Evolutionary conservation across 1,139 yeast genomes (phyloP).

Genomic region (Nadsonia commutata): DNA sequence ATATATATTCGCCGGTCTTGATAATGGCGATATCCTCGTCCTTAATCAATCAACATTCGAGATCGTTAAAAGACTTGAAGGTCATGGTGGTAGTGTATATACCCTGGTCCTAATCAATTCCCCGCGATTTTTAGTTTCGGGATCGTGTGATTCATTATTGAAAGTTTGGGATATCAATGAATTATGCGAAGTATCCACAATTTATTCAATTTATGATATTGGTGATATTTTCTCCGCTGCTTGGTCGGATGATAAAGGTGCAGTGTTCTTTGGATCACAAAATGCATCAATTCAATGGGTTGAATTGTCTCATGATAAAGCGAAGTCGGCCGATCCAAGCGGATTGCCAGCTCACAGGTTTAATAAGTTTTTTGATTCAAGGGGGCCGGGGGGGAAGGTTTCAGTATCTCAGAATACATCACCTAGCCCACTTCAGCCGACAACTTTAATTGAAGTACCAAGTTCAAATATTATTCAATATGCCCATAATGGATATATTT

Average conservation of each 20-base stretch:
- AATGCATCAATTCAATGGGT: conserved; percentile 80
- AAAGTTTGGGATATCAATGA: conserved; percentile 57
- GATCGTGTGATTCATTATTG: conserved; percentile 81
- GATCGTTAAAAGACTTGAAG: conserved; percentile 29
- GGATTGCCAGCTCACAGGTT: conserved; percentile 69
- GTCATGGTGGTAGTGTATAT: conserved; percentile 62
- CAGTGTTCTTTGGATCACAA: conserved; percentile 78
- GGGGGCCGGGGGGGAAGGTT: conserved; percentile 60
- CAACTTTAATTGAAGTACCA: conserved; percentile 48
- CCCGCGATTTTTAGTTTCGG: conserved; percentile 57
- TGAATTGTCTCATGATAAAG: too few relatives aligned
- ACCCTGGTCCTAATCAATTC: conserved; percentile 46
- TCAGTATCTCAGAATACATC: conserved; percentile 21
- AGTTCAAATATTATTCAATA: conserved; percentile 51
- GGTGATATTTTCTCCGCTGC: conserved; percentile 85
- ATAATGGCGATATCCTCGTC: conserved; percentile 66
- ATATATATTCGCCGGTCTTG: conserved; percentile 81
- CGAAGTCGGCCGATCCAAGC: conserved; percentile 22
- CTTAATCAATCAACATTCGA: conserved; percentile 56
- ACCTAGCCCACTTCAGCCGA: not conserved
- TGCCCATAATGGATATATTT: conserved; percentile 87
- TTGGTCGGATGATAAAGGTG: conserved; percentile 45
- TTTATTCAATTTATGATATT: conserved; percentile 73
- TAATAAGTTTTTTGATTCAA: conserved; percentile 80
- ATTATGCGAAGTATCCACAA: conserved; percentile 36